Evolutionary conservation across 257 asterid genomes (phyloP).

Genomic region (Jasminum sambac): DNA sequence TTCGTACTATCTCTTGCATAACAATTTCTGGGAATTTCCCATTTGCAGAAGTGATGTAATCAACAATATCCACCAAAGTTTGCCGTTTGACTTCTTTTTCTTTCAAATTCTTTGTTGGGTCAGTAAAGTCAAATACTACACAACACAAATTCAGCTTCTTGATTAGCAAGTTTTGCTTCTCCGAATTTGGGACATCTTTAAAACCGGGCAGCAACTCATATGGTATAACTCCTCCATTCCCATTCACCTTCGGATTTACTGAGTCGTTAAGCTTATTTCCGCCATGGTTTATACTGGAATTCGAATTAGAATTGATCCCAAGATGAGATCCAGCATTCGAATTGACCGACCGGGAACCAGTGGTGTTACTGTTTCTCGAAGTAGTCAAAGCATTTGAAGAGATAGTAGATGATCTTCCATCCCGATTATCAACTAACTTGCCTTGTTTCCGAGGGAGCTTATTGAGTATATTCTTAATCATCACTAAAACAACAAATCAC

Average conservation of each 20-base stretch:
- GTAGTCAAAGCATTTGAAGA: constrained; percentile 47
- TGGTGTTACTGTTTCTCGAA: constrained; percentile 41
- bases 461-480: constrained; percentile 76
- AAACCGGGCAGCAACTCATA: constrained; percentile 79
- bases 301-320: constrained; percentile 36
- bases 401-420: constrained; percentile 53
- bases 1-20: constrained; percentile 64
- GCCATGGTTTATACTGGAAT: constrained; percentile 39
- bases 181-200: constrained; percentile 74
- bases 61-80: constrained; percentile 84
- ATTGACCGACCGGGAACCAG: constrained; percentile 41
- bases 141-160: constrained; percentile 71
- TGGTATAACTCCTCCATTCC: constrained; percentile 43
- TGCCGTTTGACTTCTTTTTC: constrained; percentile 88
- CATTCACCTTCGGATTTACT: constrained; percentile 43
- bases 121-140: constrained; percentile 73
- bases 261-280: constrained; percentile 37
- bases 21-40: constrained; percentile 67
- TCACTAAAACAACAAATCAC: constrained; percentile 40
- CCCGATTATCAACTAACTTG: constrained; percentile 64
- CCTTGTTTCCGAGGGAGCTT: constrained; percentile 74
- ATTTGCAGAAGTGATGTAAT: constrained; percentile 62
- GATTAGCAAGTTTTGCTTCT: constrained; percentile 71
- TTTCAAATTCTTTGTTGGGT: constrained; percentile 70
- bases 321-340: constrained; percentile 35